Evolutionary conservation across 768 basidiomycete species (phyloP).

Genomic region (Termitomyces sp.): DNA sequence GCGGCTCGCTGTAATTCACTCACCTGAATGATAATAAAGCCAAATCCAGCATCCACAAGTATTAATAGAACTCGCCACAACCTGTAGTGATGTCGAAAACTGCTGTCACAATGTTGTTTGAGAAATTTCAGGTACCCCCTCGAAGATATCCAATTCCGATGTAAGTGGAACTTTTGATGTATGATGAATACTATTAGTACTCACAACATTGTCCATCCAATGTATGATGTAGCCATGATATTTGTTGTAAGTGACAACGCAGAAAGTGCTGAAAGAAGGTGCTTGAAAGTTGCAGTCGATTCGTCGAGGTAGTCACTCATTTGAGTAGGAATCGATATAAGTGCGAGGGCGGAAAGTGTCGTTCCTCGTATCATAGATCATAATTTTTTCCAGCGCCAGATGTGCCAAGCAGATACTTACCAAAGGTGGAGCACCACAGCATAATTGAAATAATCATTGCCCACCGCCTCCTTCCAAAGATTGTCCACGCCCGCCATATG

Average conservation of each 20-base stretch:
- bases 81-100: not conserved
- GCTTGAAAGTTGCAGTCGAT: too few species aligned
- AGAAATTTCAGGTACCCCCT: too few species aligned
- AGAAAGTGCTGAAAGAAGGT: not conserved
- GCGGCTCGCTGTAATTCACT: not conserved
- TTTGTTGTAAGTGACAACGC: not conserved
- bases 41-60: not conserved
- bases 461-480: not conserved
- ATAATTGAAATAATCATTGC: not conserved
- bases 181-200: too few species aligned
- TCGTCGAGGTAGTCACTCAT: too few species aligned
- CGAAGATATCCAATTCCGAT: too few species aligned
- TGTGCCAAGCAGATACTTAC: not conserved
- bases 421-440: not conserved
- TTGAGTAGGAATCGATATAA: too few species aligned
- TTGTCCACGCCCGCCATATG: not conserved
- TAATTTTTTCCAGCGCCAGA: too few species aligned
- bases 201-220: too few species aligned
- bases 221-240: not conserved
- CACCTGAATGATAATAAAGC: not conserved
- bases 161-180: too few species aligned
- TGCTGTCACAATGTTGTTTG: not conserved
- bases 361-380: not conserved
- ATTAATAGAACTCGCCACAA: not conserved
- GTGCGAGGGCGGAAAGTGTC: not conserved